phyloP scores from a whole-genome alignment of 2,329 filamentous ascomycete species.

The Pseudogymnoascus sp. region DNA sequence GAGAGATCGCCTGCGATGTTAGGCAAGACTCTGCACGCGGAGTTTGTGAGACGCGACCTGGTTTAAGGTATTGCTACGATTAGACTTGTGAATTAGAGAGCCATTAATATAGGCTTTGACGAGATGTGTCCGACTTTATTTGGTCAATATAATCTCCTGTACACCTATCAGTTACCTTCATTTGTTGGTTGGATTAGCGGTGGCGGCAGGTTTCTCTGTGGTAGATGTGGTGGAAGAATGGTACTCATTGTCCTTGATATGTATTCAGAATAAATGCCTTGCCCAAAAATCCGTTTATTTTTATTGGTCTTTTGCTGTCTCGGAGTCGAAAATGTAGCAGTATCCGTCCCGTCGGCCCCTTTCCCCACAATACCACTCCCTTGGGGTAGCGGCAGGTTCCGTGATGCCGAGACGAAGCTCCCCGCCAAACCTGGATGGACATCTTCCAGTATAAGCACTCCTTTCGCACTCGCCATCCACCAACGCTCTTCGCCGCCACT shows the following conservation, averaged over 20 bases:
- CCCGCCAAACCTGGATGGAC: slow-evolving; percentile 5
- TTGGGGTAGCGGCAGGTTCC: slow-evolving; percentile 5
- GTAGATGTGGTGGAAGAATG: background rate
- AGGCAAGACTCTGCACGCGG: slow-evolving; percentile 86
- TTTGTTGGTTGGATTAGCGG: background rate
- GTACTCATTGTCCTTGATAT: slow-evolving; percentile 5
- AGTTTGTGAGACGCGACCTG: slow-evolving; percentile 94
- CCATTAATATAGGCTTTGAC: slow-evolving; percentile 21
- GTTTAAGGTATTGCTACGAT: slow-evolving; percentile 47
- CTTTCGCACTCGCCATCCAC: slow-evolving; percentile 7
- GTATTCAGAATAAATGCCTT: background rate
- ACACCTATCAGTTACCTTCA: slow-evolving; percentile 26
- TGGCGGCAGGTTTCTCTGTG: background rate
- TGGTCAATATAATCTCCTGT: slow-evolving; percentile 27
- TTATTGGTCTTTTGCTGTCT: background rate
- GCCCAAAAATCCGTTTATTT: background rate
- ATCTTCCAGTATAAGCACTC: slow-evolving; percentile 2
- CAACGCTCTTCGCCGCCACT: slow-evolving; percentile 27
- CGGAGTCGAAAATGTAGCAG: background rate
- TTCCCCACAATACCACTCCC: background rate
- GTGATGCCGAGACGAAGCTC: slow-evolving; percentile 2
- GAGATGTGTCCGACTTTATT: slow-evolving; percentile 22
- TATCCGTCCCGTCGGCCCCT: background rate
- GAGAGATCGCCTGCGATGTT: slow-evolving; percentile 88
- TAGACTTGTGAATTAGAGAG: slow-evolving; percentile 20